Percentiles rank a stretch among this genome's conserved stretches.
These are phyloP conservation scores for Anaeramoeba flamelloides DNA, from an alignment of 78 protist species.

Conservation along the genomic window DNA sequence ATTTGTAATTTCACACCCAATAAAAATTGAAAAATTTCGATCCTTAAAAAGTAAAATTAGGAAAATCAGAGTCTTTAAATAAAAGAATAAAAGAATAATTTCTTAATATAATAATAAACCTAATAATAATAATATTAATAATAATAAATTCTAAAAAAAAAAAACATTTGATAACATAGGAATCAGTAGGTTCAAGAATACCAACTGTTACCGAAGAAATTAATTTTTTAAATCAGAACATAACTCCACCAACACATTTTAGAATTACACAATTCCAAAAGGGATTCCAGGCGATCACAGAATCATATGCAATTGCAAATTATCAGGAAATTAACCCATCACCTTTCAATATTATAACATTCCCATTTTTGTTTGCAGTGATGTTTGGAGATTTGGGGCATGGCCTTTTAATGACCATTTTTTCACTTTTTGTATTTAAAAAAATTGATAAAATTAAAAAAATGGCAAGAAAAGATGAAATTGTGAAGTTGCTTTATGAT, in stretches of 20 bases:
- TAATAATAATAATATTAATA: background rate
- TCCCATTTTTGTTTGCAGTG: background rate
- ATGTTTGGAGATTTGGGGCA: constrained; percentile 1
- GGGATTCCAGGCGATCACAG: background rate
- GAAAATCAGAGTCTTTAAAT: too few species aligned
- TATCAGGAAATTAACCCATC: background rate
- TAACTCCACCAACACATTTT: background rate
- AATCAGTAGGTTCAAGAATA: background rate
- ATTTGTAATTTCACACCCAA: too few species aligned
- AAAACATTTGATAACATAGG: background rate
- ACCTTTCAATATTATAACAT: background rate
- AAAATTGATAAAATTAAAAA: background rate
- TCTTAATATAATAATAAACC: too few species aligned
- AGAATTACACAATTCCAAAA: background rate
- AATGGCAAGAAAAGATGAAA: background rate
- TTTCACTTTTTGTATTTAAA: background rate
- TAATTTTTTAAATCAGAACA: background rate
- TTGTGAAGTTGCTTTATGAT: background rate
- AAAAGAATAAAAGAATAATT: too few species aligned
- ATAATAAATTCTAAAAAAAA: background rate
- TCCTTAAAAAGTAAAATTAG: too few species aligned
- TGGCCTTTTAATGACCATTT: background rate
- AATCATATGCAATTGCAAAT: background rate
- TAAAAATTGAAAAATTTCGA: too few species aligned
- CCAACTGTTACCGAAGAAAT: background rate